Percentiles rank a stretch among this genome's conserved stretches.
phyloP scores from a whole-genome alignment of 1,284 basidiomycete genomes.

The Limonomyces culmigenus region DNA sequence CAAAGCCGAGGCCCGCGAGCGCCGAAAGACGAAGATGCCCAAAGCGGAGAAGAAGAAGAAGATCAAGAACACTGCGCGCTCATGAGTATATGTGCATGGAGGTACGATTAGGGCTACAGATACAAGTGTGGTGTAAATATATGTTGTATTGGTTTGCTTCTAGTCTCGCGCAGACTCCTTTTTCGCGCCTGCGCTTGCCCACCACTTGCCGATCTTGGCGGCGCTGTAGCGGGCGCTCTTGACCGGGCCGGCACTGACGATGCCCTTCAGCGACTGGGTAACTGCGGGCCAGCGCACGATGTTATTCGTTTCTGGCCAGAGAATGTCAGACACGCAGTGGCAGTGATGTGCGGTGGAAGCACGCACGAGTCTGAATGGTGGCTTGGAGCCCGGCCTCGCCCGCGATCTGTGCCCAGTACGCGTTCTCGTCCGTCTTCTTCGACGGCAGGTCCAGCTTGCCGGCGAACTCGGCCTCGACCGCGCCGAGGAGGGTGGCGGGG shows the following conservation, averaged over 20 bases:
- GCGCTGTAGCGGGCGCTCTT: conserved; percentile 67
- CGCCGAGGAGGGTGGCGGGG: conserved; percentile 45
- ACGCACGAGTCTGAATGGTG: conserved; percentile 44
- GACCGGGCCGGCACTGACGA: conserved; percentile 66
- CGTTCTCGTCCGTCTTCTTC: conserved; percentile 40
- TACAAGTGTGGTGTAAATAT: conserved; percentile 6
- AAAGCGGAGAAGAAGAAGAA: conserved; percentile 83
- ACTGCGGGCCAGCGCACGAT: conserved; percentile 78
- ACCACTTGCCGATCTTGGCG: conserved; percentile 77
- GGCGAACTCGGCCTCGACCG: conserved; percentile 38
- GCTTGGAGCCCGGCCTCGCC: conserved; percentile 39
- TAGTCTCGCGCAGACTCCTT: too few relatives aligned
- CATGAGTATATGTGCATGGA: conserved; percentile 6
- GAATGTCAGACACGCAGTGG: too few relatives aligned
- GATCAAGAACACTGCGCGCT: conserved; percentile 44
- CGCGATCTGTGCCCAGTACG: conserved; percentile 63
- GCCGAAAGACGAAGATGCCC: conserved; percentile 82
- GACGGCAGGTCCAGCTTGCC: conserved; percentile 12
- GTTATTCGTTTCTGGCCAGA: conserved; percentile 46
- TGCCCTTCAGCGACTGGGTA: conserved; percentile 73
- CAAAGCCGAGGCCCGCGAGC: conserved; percentile 79
- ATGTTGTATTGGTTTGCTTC: too few relatives aligned
- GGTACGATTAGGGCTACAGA: conserved; percentile 1
- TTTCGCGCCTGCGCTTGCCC: conserved; percentile 24
- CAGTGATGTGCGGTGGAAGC: conserved; percentile 3